Conservation (phyloP, 108 stramenopile genomes). For the Fragilaria radians region DNA sequence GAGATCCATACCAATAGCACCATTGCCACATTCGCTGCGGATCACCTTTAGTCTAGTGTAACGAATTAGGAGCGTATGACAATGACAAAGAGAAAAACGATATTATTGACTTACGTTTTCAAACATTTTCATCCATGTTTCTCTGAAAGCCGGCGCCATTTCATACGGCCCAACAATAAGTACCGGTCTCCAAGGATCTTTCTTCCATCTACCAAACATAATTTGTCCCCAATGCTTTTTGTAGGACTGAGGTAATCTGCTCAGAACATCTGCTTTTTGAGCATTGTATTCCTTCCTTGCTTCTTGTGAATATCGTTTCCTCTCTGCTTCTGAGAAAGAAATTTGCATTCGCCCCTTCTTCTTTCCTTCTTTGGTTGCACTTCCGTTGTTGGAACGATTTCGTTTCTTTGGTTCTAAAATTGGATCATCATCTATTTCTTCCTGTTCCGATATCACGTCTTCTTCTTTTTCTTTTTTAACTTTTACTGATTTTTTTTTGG, state of each 20-base stretch:
- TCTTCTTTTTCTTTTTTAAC: neutral
- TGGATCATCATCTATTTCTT: neutral
- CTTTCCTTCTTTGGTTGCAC: neutral
- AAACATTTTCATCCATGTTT: constrained; percentile 69
- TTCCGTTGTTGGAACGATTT: neutral
- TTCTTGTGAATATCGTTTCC: neutral
- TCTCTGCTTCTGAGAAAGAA: neutral
- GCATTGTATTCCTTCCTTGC: neutral
- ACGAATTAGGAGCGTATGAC: too few relatives aligned
- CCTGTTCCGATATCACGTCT: too few relatives aligned
- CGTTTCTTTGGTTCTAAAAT: neutral
- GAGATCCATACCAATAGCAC: constrained; percentile 19
- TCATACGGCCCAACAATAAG: constrained; percentile 65
- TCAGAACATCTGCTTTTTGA: constrained; percentile 22
- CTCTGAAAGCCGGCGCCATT: constrained; percentile 50
- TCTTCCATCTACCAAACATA: constrained; percentile 66
- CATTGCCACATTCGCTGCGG: neutral
- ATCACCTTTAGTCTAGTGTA: neutral
- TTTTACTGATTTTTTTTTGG: neutral
- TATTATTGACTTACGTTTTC: constrained; percentile 60
- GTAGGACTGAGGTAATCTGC: constrained; percentile 30
- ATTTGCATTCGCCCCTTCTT: neutral
- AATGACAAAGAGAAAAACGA: too few relatives aligned
- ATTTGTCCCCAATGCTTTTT: constrained; percentile 54
- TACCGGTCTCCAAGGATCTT: constrained; percentile 37